phyloP scores from a whole-genome alignment of 768 basidiomycete genomes.

The Hemileccinum rubropunctum region DNA sequence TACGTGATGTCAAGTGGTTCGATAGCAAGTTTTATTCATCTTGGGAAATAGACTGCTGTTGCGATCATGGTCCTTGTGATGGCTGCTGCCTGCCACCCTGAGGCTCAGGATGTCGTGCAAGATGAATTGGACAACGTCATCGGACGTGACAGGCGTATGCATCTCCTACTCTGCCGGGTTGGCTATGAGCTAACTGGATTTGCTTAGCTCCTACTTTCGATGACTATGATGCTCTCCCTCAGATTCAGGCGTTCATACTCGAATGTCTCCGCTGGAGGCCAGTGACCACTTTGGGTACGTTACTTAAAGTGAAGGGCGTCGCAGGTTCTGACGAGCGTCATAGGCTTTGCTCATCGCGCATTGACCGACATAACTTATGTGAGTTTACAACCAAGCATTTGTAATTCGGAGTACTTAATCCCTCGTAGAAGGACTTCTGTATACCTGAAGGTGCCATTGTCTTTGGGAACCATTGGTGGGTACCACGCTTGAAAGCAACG shows the following conservation, averaged over 20 bases:
- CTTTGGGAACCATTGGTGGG: conserved; percentile 37
- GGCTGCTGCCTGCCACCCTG: conserved; percentile 55
- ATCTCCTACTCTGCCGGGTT: not conserved
- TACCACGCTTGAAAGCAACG: not conserved
- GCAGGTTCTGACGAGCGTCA: not conserved
- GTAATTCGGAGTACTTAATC: conserved; percentile 1
- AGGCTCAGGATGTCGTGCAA: conserved; percentile 49
- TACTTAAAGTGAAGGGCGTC: not conserved
- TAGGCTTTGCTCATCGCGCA: conserved; percentile 62
- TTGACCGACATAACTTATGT: conserved; percentile 66
- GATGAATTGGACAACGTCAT: conserved; percentile 53
- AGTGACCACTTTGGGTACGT: conserved; percentile 32
- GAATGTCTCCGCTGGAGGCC: conserved; percentile 44
- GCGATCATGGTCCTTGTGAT: conserved; percentile 56
- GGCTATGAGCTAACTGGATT: not conserved
- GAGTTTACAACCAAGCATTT: conserved; percentile 5
- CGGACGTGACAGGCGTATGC: conserved; percentile 38
- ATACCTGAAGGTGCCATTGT: conserved; percentile 38
- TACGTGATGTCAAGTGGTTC: conserved; percentile 13
- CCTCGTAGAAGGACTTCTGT: conserved; percentile 31
- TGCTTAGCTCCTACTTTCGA: conserved; percentile 39
- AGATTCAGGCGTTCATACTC: conserved; percentile 39
- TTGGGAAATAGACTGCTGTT: conserved; percentile 42
- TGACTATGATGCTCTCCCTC: conserved; percentile 35
- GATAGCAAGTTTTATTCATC: not conserved